Percentiles rank a stretch among this genome's conserved stretches.
Evolutionary conservation across 306 rosid genomes (phyloP).

Genomic region (Urtica urens): DNA sequence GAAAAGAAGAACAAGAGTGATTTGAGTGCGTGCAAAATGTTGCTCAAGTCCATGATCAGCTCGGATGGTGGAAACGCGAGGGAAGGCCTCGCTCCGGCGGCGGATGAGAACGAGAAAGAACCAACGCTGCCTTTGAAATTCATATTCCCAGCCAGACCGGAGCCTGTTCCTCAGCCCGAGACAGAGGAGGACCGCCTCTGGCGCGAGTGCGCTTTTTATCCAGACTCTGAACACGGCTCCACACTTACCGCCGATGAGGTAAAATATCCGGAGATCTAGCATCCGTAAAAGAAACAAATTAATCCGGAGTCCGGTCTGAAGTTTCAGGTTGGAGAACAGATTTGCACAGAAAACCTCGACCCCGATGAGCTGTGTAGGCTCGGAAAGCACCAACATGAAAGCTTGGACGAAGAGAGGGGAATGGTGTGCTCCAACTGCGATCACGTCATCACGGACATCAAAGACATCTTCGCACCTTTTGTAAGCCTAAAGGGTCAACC

Average conservation of each 20-base stretch:
- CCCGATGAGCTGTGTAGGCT: conserved; percentile 22
- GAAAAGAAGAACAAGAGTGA: no score
- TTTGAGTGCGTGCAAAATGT: no score
- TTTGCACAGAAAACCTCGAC: conserved; percentile 7
- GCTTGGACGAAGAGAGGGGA: conserved; percentile 46
- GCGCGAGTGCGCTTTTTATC: conserved; percentile 6
- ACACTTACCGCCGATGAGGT: conserved; percentile 12
- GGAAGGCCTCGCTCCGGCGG: no score
- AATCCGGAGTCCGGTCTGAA: no score
- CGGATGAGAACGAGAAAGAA: no score
- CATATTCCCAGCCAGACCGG: no score
- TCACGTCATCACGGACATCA: conserved; percentile 30
- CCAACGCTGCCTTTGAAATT: conserved; percentile 25
- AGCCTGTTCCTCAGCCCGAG: conserved; percentile 9
- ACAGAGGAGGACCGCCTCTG: conserved; percentile 16
- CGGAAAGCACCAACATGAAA: conserved; percentile 41
- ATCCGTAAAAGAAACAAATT: no score
- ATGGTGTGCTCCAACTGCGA: conserved; percentile 29
- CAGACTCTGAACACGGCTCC: not conserved
- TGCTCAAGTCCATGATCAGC: no score
- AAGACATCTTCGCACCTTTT: conserved; percentile 29
- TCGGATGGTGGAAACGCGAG: no score
- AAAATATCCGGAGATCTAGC: no score
- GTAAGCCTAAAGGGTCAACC: conserved; percentile 51
- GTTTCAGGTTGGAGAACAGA: no score